Conservation (phyloP, 2,329 filamentous ascomycete species). For the Pseudofabraea citricarpa region DNA sequence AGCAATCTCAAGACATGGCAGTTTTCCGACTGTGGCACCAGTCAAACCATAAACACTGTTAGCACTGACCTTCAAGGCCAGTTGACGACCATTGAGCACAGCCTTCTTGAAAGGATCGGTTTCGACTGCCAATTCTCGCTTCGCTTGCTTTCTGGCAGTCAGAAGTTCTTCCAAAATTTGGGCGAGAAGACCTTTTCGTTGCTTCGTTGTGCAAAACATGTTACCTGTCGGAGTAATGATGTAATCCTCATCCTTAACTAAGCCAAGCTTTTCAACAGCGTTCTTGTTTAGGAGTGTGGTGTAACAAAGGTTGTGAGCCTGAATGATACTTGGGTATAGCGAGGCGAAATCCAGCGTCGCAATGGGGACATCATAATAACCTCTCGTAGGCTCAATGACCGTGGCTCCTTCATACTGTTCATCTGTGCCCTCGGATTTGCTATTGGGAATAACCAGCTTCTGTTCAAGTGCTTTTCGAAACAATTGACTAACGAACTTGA, state of each 20-base stretch:
- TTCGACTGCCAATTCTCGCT: constrained; percentile 81
- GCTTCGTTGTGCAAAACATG: constrained; percentile 81
- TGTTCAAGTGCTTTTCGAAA: constrained; percentile 94
- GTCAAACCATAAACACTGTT: constrained; percentile 98
- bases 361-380: constrained; percentile 91
- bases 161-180: constrained; percentile 95
- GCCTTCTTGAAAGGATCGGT: constrained; percentile 97
- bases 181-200: constrained; percentile 85
- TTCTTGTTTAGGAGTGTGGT: constrained; percentile 83
- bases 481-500: constrained; percentile 96
- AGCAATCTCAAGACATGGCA: constrained; percentile 91
- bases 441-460: constrained; percentile 88
- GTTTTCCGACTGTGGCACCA: constrained; percentile 90
- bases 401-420: constrained; percentile 98
- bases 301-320: constrained; percentile 97
- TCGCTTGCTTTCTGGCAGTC: constrained; percentile 88
- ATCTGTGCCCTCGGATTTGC: constrained; percentile 63
- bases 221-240: constrained; percentile 94
- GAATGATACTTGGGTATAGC: constrained; percentile 97
- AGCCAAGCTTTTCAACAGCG: constrained; percentile 67
- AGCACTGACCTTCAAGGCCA: constrained; percentile 93
- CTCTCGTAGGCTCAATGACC: constrained; percentile 90
- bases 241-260: constrained; percentile 90
- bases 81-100: constrained; percentile 91
- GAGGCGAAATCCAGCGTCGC: constrained; percentile 98